Base-by-base conservation (phyloP, 495 filamentous ascomycete species). In the Xylaria scruposa region DNA sequence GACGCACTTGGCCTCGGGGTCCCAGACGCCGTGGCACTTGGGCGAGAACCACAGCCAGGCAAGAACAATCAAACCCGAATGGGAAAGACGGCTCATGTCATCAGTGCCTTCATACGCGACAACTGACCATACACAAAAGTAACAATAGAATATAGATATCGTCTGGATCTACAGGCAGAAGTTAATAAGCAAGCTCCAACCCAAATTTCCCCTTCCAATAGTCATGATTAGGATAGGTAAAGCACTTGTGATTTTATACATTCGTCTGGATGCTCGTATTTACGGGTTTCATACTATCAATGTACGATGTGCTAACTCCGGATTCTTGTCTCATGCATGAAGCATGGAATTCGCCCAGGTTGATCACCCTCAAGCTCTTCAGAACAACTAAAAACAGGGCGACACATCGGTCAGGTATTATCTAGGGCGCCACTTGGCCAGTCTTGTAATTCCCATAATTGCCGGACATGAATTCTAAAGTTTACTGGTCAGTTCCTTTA, bases 361-460 rank as follows among this genome's bases (percentile, higher is more conserved):
- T 31, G 10, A 56, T 3, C 21, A 29, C 24, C 51, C 26, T 26
- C 26, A 31, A 17, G 53, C 21, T 12, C 26, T 31, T 19, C 21
- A 56, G 17, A 15, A 17, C 12, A 17, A 31, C 53, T 31, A 56
- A 31, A 31, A 26, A 7, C 7, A 3, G 4, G 19, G 58, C 13
- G 56, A 19, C 26, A 5, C 51, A 26, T 26, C 10, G 1, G 10
- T 54, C 10, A 31, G 1, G 10, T 15, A 6, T 62, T 5, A 44
- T 44, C n/a, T 24, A 62, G 38, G 59, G 53, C n/a, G 60, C 63
- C 44, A 10, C 15, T 67, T n/a, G 13, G 24, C 63, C 63, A 12
- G 26, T 36, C 63, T 67, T 67, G 26, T 67, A 67, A 26, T 67
- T 67, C n/a, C 63, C 63, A 42, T 49, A 67, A 15, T 10, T 1